Percentiles rank a stretch among this genome's conserved stretches.
These are phyloP conservation scores for Trametes polyzona DNA, from an alignment of 1,284 basidiomycete species.

Conservation along the genomic window DNA sequence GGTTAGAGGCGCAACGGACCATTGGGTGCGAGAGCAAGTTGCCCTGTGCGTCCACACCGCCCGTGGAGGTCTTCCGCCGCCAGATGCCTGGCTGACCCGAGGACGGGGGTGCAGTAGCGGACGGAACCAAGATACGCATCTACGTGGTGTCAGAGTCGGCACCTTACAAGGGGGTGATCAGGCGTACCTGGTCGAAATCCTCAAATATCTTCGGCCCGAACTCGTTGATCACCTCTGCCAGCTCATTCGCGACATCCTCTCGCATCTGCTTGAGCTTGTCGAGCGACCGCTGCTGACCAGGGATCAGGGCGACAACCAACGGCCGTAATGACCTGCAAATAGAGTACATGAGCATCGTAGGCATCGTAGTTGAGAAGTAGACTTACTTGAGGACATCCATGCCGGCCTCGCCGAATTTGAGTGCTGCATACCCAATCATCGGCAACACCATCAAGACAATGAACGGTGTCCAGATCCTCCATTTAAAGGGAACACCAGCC, in stretches of 20 bases:
- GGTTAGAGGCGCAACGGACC: slow-evolving; percentile 38
- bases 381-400: slow-evolving; percentile 96
- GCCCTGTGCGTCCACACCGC: slow-evolving; percentile 80
- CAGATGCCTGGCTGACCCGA: slow-evolving; percentile 68
- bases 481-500: slow-evolving; percentile 64
- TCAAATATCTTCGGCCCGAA: slow-evolving; percentile 89
- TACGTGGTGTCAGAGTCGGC: slow-evolving; percentile 34
- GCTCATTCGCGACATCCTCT: slow-evolving; percentile 81
- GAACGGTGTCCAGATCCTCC: slow-evolving; percentile 82
- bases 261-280: slow-evolving; percentile 83
- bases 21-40: slow-evolving; percentile 83
- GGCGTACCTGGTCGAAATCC: slow-evolving; percentile 81
- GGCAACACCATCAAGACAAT: slow-evolving; percentile 81
- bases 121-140: slow-evolving; percentile 84
- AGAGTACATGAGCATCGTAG: neutral
- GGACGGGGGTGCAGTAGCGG: slow-evolving; percentile 81
- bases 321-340: slow-evolving; percentile 85
- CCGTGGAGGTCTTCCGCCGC: slow-evolving; percentile 74
- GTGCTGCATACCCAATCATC: slow-evolving; percentile 90
- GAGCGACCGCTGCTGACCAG: slow-evolving; percentile 89
- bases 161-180: neutral
- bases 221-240: slow-evolving; percentile 88
- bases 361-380: neutral
- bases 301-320: slow-evolving; percentile 87
- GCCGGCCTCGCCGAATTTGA: slow-evolving; percentile 99